phyloP scores from a whole-genome alignment of 495 filamentous ascomycete genomes.

The Aspergillus campestris region DNA sequence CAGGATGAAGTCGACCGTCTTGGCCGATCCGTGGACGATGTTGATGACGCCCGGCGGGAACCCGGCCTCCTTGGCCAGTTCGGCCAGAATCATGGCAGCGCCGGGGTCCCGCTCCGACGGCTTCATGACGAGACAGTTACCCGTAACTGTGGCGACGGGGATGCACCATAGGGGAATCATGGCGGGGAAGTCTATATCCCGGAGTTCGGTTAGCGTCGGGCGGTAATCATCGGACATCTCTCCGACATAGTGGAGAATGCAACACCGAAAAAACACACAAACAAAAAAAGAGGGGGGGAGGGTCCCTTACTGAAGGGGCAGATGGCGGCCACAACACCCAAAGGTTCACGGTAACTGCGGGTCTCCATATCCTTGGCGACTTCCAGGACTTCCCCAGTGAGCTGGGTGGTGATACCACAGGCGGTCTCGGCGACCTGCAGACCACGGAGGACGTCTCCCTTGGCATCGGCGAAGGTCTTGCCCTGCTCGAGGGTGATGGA shows the following conservation, averaged over 20 bases:
- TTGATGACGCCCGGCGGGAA: slow-evolving; percentile 93
- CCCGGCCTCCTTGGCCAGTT: slow-evolving; percentile 82
- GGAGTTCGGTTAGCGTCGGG: slow-evolving; percentile 11
- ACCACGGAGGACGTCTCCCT: slow-evolving; percentile 88
- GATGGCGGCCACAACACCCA: slow-evolving; percentile 93
- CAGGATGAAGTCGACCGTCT: slow-evolving; percentile 94
- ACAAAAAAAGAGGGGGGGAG: background rate
- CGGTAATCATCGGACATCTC: too few species aligned
- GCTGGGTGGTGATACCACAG: slow-evolving; percentile 86
- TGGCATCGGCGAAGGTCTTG: slow-evolving; percentile 95
- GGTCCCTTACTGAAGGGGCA: slow-evolving; percentile 89
- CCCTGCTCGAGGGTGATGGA: slow-evolving; percentile 97
- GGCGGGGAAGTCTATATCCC: slow-evolving; percentile 76
- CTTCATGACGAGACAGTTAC: slow-evolving; percentile 92
- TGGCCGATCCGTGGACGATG: slow-evolving; percentile 83
- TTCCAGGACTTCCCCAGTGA: slow-evolving; percentile 91
- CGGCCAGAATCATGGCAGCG: slow-evolving; percentile 94
- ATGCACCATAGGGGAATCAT: slow-evolving; percentile 99
- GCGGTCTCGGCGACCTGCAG: slow-evolving; percentile 96
- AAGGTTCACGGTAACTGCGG: slow-evolving; percentile 79
- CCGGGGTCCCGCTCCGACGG: slow-evolving; percentile 98
- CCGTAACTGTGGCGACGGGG: slow-evolving; percentile 86
- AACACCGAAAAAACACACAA: background rate
- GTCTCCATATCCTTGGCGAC: slow-evolving; percentile 99
- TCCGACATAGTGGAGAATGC: too few species aligned